Percentiles rank a stretch among this genome's conserved stretches.
These are phyloP conservation scores for Trichoderma pleuroti DNA, from an alignment of 2,329 filamentous ascomycete genomes.

Conservation along the genomic window DNA sequence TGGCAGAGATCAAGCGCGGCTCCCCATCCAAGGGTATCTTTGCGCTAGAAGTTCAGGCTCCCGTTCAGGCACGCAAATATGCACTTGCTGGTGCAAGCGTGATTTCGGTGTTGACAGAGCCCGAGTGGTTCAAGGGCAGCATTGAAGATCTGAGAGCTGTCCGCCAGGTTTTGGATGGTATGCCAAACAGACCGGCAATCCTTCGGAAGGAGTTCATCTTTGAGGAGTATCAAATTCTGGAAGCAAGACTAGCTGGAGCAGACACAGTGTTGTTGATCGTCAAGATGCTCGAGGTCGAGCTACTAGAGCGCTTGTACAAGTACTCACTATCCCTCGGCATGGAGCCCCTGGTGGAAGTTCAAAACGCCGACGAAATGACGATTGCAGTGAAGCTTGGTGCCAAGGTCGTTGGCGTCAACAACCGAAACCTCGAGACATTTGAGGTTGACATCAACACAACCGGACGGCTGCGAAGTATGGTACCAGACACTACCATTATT, in stretches of 20 bases:
- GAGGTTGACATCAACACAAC: slow-evolving; percentile 95
- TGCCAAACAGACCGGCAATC: slow-evolving; percentile 89
- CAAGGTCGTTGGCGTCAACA: slow-evolving; percentile 95
- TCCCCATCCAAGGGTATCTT: slow-evolving; percentile 97
- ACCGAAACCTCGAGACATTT: slow-evolving; percentile 92
- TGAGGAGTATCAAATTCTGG: slow-evolving; percentile 96
- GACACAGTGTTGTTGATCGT: slow-evolving; percentile 95
- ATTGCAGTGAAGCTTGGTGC: slow-evolving; percentile 81
- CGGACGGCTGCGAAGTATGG: slow-evolving; percentile 79
- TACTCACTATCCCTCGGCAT: slow-evolving; percentile 90
- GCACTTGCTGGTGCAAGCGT: slow-evolving; percentile 92
- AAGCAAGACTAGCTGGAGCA: slow-evolving; percentile 86
- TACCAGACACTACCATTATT: slow-evolving; percentile 80
- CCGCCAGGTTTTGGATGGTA: slow-evolving; percentile 79
- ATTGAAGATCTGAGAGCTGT: slow-evolving; percentile 90
- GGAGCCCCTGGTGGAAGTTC: slow-evolving; percentile 96
- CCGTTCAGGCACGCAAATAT: slow-evolving; percentile 85
- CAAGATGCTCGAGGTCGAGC: slow-evolving; percentile 83
- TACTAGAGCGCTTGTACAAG: slow-evolving; percentile 74
- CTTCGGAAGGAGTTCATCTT: slow-evolving; percentile 97
- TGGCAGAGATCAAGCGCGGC: slow-evolving; percentile 96
- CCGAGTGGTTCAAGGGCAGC: slow-evolving; percentile 98
- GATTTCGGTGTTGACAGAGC: slow-evolving; percentile 97
- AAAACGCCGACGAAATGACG: slow-evolving; percentile 89
- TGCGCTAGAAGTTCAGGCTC: slow-evolving; percentile 79